Evolutionary conservation across 106 monocot species (phyloP), one percentile per base, ranked within the genome.

Genomic region (Amphibolis antarctica): DNA sequence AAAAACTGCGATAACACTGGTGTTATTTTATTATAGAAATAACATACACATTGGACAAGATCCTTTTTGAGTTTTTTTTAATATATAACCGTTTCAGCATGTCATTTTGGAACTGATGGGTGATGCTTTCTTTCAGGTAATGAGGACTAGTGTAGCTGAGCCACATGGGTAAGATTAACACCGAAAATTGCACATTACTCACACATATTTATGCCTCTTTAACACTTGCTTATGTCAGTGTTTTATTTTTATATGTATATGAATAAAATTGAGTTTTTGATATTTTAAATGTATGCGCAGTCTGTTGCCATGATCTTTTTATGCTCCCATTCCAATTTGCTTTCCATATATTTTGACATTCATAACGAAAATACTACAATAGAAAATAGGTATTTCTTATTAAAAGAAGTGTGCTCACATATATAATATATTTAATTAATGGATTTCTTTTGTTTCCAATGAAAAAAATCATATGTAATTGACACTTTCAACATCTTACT

Each of bases 101-200:
- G 4, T 17, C 49, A 49, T 10, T 15, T 49, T 7, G n/a, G 13
- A 49, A 49, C 49, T 49, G 12, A 49, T 19, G 3, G 49, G 13
- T 19, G n/a, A 30, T 56, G 10, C 64, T 54, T 59, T 60, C 10
- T 62, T 74, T 63, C 62, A 78, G 82, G 74, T 60, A 64, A 46
- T 51, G 42, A 71, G 29, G 18, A 30, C 67, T 1, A 71, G 70
- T 74, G 28, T 24, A 22, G 22, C 66, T 58, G 78, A 64, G 44
- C 42, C 36, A 3, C 64, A 17, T 29, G 30, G 70, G 82, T 78
- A 66, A 70, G 62, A 30, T 66, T 28, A 36, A 36, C 36, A 36
- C 36, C 36, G 2, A 4, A 7, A 36, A 5, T 24, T 65, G 25
- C 13, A 17, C 13, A 17, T 49, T 49, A 10, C 49, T 17, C 13